These are phyloP conservation scores for Xanthoceras sorbifolium DNA, from an alignment of 345 rosid genomes.

Conservation along the genomic window DNA sequence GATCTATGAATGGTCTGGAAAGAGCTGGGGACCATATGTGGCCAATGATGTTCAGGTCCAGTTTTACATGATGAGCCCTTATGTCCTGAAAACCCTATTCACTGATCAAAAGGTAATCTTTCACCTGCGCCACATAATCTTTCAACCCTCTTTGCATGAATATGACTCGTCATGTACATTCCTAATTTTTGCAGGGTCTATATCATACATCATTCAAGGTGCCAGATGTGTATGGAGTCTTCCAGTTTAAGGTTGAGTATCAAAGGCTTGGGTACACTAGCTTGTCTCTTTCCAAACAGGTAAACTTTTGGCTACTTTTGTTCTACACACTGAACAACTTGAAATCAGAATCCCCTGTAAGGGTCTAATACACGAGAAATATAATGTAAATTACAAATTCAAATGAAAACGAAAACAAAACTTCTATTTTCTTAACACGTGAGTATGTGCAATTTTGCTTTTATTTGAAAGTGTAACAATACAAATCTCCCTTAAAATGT, in stretches of 20 bases:
- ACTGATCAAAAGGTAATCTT: constrained; percentile 50
- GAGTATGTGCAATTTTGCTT: no score
- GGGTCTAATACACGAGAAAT: neutral
- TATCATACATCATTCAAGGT: constrained; percentile 66
- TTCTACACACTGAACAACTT: constrained; percentile 1
- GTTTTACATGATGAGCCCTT: constrained; percentile 82
- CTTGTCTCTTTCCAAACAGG: constrained; percentile 72
- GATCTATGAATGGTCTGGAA: constrained; percentile 71
- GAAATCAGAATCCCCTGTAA: neutral
- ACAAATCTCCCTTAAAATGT: no score
- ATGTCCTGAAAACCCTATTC: constrained; percentile 61
- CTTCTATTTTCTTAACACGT: no score
- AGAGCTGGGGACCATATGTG: constrained; percentile 71
- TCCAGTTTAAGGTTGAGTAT: constrained; percentile 79
- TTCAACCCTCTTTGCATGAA: neutral
- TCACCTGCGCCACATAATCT: neutral
- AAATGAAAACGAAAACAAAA: no score
- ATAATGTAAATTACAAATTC: no score
- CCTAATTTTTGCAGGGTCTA: constrained; percentile 52
- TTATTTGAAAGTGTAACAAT: neutral
- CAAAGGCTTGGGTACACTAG: constrained; percentile 67
- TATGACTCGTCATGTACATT: constrained; percentile 7
- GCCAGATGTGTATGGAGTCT: constrained; percentile 78
- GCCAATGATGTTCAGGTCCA: constrained; percentile 70
- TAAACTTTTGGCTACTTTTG: constrained; percentile 18